Evolutionary conservation across 768 basidiomycete genomes (phyloP), one percentile per base, ranked within the genome.

Genomic region (Rhodotorula babjevae): DNA sequence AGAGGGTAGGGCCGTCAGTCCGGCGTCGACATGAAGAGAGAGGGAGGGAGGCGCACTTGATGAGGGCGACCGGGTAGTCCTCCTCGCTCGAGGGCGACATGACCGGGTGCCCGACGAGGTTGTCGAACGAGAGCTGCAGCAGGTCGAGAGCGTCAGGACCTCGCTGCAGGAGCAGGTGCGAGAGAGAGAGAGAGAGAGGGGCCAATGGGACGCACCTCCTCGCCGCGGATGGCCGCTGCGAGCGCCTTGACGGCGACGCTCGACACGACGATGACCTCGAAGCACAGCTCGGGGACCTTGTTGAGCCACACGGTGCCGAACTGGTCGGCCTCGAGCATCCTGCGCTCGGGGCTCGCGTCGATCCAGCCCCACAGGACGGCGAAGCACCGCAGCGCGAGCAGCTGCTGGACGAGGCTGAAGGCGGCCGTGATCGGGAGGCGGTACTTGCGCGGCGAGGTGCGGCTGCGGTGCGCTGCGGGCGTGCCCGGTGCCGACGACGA

Each of bases 61-160:
- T 66, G 9, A 71, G 44, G 1, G 67, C 74, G 49, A 75, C 61
- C 21, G 69, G 63, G 36, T 68, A 75, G 52, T 75, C 74, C 19
- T 75, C 69, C 25, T 59, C 31, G 15, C 42, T 25, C 29, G 31
- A 25, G 8, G 63, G 65, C 46, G 50, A 29, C 25, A 61, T 27
- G 18, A 60, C 53, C 0, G 65, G 63, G 25, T 61, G 59, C 0
- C 74, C 74, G 16, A 75, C 47, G 27, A 71, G 21, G 23, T 56
- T 70, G 0, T 71, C 70, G 46, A 31, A 12, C 3, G 69, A 42
- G 53, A 66, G 40, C 70, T 71, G 64, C 65, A 16, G 1, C 16
- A 46, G 31, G 31, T 0, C 4, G 25, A 14, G 42, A 44, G 31
- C 2, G 29, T 58, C 57, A 58, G 57, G 2, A 12, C 16, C 16